Percentiles rank a stretch among this genome's conserved stretches.
Evolutionary conservation across 2,329 filamentous ascomycete genomes (phyloP).

Genomic region (Talaromyces pinophilus): DNA sequence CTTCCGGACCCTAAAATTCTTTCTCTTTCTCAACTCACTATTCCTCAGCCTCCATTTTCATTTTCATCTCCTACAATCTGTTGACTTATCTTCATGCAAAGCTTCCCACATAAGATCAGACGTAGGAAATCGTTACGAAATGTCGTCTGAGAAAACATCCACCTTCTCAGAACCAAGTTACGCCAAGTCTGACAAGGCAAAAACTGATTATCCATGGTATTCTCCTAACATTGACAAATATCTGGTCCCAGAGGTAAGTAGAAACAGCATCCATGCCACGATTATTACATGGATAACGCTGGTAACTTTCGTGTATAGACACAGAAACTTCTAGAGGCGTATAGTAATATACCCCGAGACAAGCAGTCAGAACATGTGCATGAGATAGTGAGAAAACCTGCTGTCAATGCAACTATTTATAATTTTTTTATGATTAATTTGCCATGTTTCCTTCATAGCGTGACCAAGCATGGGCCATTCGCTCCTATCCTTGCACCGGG

Average conservation of each 20-base stretch:
- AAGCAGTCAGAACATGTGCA: constrained; percentile 19
- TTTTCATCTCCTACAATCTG: too few relatives aligned
- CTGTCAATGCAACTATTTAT: not conserved
- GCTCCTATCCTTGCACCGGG: constrained; percentile 16
- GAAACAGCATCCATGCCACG: not conserved
- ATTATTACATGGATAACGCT: not conserved
- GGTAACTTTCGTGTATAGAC: not conserved
- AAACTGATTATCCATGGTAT: constrained; percentile 13
- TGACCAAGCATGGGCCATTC: constrained; percentile 20
- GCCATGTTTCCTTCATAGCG: not conserved
- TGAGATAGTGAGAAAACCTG: constrained; percentile 5
- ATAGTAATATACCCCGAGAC: constrained; percentile 11
- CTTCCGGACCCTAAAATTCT: too few relatives aligned
- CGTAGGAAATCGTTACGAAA: not conserved
- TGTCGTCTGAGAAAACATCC: constrained; percentile 10
- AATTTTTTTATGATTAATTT: not conserved
- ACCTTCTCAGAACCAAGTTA: constrained; percentile 15
- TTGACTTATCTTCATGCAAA: too few relatives aligned
- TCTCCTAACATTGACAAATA: constrained; percentile 12
- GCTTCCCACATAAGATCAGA: too few relatives aligned
- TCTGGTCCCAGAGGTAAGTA: constrained; percentile 10
- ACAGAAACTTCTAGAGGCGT: constrained; percentile 8
- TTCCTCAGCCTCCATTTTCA: too few relatives aligned
- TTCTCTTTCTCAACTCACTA: too few relatives aligned
- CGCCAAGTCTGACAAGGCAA: constrained; percentile 15